These are phyloP conservation scores for Colletotrichum falcatum DNA, from an alignment of 2,329 filamentous ascomycete species.

Conservation along the genomic window DNA sequence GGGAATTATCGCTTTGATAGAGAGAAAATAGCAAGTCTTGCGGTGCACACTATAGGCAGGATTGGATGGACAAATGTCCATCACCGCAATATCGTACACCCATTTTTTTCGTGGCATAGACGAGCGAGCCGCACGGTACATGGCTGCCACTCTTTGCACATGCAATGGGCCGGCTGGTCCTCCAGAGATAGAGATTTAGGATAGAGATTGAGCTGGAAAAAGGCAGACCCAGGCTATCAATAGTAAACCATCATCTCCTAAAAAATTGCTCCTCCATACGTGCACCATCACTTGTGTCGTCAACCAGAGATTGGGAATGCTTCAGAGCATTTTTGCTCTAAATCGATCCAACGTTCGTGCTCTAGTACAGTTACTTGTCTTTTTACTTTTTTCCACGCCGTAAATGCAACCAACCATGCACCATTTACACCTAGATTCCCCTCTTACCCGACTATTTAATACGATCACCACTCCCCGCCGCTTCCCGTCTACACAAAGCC, in stretches of 20 bases:
- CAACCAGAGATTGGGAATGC: not conserved
- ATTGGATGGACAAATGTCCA: not conserved
- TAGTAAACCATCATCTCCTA: not conserved
- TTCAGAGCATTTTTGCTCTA: slow-evolving; percentile 8
- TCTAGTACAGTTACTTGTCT: not conserved
- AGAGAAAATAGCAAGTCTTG: not conserved
- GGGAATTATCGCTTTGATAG: not conserved
- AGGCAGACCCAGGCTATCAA: slow-evolving; percentile 11
- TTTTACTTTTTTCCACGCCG: slow-evolving; percentile 21
- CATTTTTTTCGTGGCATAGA: slow-evolving; percentile 12
- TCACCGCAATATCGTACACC: slow-evolving; percentile 6
- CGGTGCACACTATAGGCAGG: slow-evolving; percentile 5
- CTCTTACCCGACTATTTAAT: not conserved
- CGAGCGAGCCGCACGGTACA: not conserved
- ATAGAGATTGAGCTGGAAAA: slow-evolving; percentile 23
- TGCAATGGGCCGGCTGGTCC: slow-evolving; percentile 8
- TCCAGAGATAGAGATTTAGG: slow-evolving; percentile 4
- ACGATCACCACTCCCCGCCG: not conserved
- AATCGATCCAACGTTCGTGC: not conserved
- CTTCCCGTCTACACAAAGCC: slow-evolving; percentile 72
- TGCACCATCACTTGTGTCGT: not conserved
- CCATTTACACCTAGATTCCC: not conserved
- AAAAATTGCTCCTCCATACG: too few relatives aligned
- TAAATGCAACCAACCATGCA: slow-evolving; percentile 21
- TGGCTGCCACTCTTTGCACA: slow-evolving; percentile 17